Conservation (phyloP, 116 monocot species). For the Iris pallida region DNA sequence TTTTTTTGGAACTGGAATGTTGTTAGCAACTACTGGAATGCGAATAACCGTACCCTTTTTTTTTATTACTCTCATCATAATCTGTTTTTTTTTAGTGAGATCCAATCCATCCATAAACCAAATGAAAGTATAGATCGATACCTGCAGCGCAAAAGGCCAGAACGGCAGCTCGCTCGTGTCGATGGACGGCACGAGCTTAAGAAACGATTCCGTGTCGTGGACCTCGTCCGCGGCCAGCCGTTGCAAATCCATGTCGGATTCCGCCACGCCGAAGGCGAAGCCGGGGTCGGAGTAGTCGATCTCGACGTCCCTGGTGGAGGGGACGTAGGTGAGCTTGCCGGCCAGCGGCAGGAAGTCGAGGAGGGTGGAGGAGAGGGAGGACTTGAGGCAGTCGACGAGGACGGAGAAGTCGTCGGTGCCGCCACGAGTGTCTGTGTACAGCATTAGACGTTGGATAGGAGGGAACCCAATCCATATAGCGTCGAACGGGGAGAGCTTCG, state of each 20-base stretch:
- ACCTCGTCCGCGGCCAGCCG: background rate
- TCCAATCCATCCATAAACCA: no score
- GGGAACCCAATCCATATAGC: background rate
- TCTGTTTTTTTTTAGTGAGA: no score
- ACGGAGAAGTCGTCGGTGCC: background rate
- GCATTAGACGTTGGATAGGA: background rate
- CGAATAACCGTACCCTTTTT: no score
- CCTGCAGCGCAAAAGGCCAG: conserved; percentile 4
- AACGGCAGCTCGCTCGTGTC: background rate
- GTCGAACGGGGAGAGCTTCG: conserved; percentile 8
- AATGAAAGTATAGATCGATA: background rate
- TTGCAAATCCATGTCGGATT: conserved; percentile 4
- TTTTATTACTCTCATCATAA: no score
- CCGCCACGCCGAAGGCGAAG: conserved; percentile 1
- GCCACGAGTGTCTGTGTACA: conserved; percentile 2
- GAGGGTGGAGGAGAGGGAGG: background rate
- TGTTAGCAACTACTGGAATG: no score
- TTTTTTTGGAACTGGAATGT: no score
- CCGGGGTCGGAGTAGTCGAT: conserved; percentile 1
- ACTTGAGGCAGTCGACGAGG: background rate
- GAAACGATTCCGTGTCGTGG: background rate
- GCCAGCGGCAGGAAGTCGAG: conserved; percentile 3
- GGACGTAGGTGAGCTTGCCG: conserved; percentile 4
- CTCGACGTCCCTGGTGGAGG: background rate
- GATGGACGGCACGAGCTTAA: background rate